Evolutionary conservation across 176 grass and related monocot species (phyloP).

Genomic region (Juncus effusus): DNA sequence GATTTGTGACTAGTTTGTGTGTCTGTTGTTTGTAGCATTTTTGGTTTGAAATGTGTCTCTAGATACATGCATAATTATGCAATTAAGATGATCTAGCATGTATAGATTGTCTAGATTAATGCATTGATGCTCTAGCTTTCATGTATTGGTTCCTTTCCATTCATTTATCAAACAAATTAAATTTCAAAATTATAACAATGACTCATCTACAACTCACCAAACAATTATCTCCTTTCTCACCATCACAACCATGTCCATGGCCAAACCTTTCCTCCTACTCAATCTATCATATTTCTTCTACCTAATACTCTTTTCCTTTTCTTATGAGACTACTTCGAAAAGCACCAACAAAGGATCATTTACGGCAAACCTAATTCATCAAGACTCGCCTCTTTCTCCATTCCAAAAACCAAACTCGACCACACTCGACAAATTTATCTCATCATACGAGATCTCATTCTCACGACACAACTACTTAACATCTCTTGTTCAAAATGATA

Average conservation of each 20-base stretch:
- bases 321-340: not conserved
- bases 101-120: too few species aligned
- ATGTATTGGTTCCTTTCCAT: not conserved
- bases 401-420: slow-evolving; percentile 10
- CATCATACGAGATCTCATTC: not conserved
- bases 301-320: not conserved
- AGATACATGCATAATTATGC: slow-evolving; percentile 4
- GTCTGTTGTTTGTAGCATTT: too few species aligned
- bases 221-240: not conserved
- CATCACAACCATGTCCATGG: not conserved
- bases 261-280: not conserved
- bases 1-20: too few species aligned
- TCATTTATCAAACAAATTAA: not conserved
- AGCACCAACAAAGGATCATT: not conserved
- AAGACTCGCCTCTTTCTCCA: slow-evolving; percentile 15
- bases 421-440: not conserved
- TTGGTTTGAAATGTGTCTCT: too few species aligned
- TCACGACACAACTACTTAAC: slow-evolving; percentile 11
- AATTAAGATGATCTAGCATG: not conserved
- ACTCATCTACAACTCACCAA: slow-evolving; percentile 7
- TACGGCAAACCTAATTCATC: slow-evolving; percentile 15
- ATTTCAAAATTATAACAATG: not conserved
- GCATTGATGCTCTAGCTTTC: too few species aligned
- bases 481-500: not conserved
- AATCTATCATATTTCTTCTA: slow-evolving; percentile 8